Base-by-base conservation (phyloP, 129 eudicot genomes). In the Erigeron canadensis region DNA sequence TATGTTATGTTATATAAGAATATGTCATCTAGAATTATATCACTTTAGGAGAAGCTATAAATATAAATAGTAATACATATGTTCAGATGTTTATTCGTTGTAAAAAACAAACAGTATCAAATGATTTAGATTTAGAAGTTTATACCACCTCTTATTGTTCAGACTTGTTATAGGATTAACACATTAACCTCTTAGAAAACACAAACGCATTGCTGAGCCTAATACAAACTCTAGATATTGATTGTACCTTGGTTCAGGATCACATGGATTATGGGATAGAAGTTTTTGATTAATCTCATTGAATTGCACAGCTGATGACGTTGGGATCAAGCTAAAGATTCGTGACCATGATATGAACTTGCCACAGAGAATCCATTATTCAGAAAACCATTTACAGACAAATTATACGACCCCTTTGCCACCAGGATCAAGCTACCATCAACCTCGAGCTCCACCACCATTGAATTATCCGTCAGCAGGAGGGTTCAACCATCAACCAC, bases 241-340 rank as follows among this genome's bases (percentile, higher is more conserved):
- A 19, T 41, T 12, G 42, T 70, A 43, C 6, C 18, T 56, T 71
- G 66, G 37, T 58, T 69, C 39, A 51, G 74, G 72, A 46, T 67
- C 56, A 4, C 19, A 40, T 53, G 54, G 13, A 70, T 40, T 4
- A 40, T 43, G 37, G 59, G 12, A 37, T 4, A 34, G 55, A 62
- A 57, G 51, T 48, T 63, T 58, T 59, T 53, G 38, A 0, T 59
- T 63, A 40, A 51, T 47, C 19, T 51, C 15, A 10, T 64, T 39
- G 40, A 50, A 22, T 63, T 40, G 59, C 10, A 65, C 81, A 91
- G 95, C 85, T 19, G 67, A 76, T 37, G 88, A 81, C 48, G 96
- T 74, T n/a, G 97, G 92, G 63, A 84, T 88, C 72, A 86, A 77
- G 68, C 77, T 91, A 34, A 54, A 23, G 80, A 85, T 84, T 69